A percentile compares a stretch with the other conserved stretches of the same genome.
Conservation (phyloP, 75 land plant species). For the Sequoia sempervirens region DNA sequence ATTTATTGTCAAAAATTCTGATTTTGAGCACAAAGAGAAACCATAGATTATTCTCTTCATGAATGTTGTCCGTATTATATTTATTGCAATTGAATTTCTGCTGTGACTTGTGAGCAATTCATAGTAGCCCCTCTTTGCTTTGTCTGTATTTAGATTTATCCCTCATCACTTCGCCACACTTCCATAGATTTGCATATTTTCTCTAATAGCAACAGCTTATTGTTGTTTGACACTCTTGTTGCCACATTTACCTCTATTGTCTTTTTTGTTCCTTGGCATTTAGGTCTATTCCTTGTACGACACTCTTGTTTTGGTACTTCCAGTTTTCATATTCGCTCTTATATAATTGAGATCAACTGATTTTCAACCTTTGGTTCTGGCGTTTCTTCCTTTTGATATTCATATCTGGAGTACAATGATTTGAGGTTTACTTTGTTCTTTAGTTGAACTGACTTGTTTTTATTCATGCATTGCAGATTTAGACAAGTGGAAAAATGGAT, state of each 20-base stretch:
- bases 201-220: neutral
- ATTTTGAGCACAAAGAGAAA: neutral
- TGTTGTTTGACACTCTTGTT: neutral
- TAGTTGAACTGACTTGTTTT: neutral
- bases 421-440: neutral
- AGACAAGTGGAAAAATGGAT: neutral
- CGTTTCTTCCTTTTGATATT: neutral
- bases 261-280: neutral
- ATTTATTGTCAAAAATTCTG: neutral
- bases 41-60: neutral
- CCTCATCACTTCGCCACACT: too few relatives aligned
- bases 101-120: neutral
- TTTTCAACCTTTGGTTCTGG: neutral
- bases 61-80: neutral
- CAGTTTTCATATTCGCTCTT: neutral
- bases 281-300: neutral
- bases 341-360: neutral
- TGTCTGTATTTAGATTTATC: neutral
- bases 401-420: neutral
- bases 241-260: neutral
- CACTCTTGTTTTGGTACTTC: neutral
- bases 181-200: neutral
- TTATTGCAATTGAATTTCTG: neutral
- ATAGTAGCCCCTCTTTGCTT: neutral
- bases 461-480: neutral